Evolutionary conservation across 768 basidiomycete genomes (phyloP), one percentile per base, ranked within the genome.

Genomic region (Phanerodontia chrysosporium): DNA sequence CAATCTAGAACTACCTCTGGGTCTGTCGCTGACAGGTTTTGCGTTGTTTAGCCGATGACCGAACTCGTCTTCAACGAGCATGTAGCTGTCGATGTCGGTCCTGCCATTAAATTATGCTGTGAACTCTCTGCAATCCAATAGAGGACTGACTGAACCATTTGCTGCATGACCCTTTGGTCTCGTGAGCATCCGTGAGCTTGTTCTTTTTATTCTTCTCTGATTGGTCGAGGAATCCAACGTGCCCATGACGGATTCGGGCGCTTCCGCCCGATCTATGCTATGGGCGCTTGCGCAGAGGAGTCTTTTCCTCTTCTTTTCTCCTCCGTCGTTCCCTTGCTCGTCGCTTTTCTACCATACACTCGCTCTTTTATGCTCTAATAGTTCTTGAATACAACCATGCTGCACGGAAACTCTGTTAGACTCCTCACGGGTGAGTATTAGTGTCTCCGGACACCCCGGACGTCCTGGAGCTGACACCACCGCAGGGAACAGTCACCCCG

Each of bases 401-500:
- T 89, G 62, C 88, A 89, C 80, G 87, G 86, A 73, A 91, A 90
- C 71, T 87, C 87, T 64, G 83, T 91, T 71, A 78, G 86, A 71
- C 78, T 91, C 65, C 78, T 91, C 63, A 78, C 89, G 70, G 89
- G 89, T 89, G 62, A 63, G 83, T 71, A 24, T 13, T 46, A 42
- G 24, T 45, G 21, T 30, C 21, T 39, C 32, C 52, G 49, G 25
- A 12, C 28, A 12, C n/a, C 13, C n/a, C 21, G 49, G 12, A 16
- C 46, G 27, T 22, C n/a, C 49, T 49, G 63, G 60, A 60, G 61
- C 69, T 62, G 60, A 59, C 57, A 14, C 52, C 32, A 58, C 27
- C 60, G n/a, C 76, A 97, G 95, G 96, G 72, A 96, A 95, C 77
- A 95, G 92, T 74, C 97, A 99, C 78, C 93, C 94, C 69, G 92